These are phyloP conservation scores for Gossypium turneri DNA, from an alignment of 345 rosid genomes.

Conservation along the genomic window DNA sequence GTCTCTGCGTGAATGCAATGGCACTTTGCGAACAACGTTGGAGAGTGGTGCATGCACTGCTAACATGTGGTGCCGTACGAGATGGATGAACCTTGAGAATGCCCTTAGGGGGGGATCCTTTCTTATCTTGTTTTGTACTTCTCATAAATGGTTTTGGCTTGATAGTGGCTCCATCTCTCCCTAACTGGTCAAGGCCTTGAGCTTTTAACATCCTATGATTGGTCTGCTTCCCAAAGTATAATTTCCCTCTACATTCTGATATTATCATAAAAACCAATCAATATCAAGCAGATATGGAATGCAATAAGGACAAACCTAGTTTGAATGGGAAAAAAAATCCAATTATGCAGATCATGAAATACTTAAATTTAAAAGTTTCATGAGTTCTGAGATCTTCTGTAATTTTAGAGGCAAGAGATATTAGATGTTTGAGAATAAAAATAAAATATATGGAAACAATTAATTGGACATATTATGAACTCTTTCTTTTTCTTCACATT, in stretches of 20 bases:
- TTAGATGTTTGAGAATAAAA: background rate
- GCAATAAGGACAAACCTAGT: background rate
- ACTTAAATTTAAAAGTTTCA: background rate
- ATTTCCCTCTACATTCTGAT: conserved; percentile 58
- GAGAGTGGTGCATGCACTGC: conserved; percentile 36
- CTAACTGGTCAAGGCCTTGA: conserved; percentile 39
- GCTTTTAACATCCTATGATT: conserved; percentile 37
- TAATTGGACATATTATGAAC: background rate
- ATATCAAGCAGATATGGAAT: conserved; percentile 6
- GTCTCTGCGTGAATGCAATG: conserved; percentile 68
- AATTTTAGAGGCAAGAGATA: background rate
- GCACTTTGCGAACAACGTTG: conserved; percentile 61
- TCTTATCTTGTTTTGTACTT: conserved; percentile 32
- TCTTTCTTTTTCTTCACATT: too few relatives aligned
- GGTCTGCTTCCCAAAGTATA: conserved; percentile 39
- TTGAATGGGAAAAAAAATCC: background rate
- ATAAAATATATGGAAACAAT: background rate
- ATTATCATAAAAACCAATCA: conserved; percentile 7
- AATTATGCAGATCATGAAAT: background rate
- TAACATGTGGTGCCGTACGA: conserved; percentile 20
- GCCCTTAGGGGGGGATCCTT: conserved; percentile 31
- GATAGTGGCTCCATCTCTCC: conserved; percentile 33
- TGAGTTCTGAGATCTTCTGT: background rate
- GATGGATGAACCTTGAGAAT: conserved; percentile 35
- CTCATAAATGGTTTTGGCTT: conserved; percentile 24